These are phyloP conservation scores for Lentinula novae-zelandiae DNA, from an alignment of 1,284 basidiomycete genomes.

Conservation along the genomic window DNA sequence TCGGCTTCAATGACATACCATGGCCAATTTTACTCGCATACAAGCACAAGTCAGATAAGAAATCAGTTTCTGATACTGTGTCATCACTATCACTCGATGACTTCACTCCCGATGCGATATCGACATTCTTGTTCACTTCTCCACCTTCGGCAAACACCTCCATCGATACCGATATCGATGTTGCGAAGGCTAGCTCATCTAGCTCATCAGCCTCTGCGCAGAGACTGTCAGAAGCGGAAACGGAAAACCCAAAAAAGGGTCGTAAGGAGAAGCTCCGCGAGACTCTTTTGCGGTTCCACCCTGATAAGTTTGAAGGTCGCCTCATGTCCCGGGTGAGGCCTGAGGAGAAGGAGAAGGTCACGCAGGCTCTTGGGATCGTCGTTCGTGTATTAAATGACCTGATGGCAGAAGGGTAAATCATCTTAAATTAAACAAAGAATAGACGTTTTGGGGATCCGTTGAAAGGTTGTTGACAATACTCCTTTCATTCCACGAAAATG, in stretches of 20 bases:
- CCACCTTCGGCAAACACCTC: slow-evolving; percentile 5
- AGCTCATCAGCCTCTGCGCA: slow-evolving; percentile 6
- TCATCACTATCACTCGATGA: slow-evolving; percentile 37
- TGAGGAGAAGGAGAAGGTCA: slow-evolving; percentile 67
- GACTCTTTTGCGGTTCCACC: slow-evolving; percentile 77
- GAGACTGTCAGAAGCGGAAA: slow-evolving; percentile 9
- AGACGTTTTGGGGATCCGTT: not conserved
- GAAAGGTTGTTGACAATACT: not conserved
- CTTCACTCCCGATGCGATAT: slow-evolving; percentile 55
- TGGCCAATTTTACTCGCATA: slow-evolving; percentile 65
- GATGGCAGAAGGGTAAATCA: slow-evolving; percentile 29
- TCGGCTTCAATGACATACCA: slow-evolving; percentile 66
- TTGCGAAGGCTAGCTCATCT: not conserved
- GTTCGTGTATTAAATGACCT: slow-evolving; percentile 48
- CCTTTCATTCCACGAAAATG: not conserved
- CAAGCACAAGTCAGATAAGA: slow-evolving; percentile 19
- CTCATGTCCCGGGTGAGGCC: slow-evolving; percentile 54
- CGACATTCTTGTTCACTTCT: slow-evolving; percentile 54
- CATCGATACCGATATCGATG: not conserved
- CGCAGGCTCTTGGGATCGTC: slow-evolving; percentile 75
- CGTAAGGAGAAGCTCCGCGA: slow-evolving; percentile 66
- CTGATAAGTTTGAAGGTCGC: slow-evolving; percentile 81
- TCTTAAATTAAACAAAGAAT: not conserved
- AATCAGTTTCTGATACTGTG: slow-evolving; percentile 6
- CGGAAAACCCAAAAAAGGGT: slow-evolving; percentile 31